Conservation (phyloP, 768 basidiomycete species). For the Leucocoprinus leucothites region DNA sequence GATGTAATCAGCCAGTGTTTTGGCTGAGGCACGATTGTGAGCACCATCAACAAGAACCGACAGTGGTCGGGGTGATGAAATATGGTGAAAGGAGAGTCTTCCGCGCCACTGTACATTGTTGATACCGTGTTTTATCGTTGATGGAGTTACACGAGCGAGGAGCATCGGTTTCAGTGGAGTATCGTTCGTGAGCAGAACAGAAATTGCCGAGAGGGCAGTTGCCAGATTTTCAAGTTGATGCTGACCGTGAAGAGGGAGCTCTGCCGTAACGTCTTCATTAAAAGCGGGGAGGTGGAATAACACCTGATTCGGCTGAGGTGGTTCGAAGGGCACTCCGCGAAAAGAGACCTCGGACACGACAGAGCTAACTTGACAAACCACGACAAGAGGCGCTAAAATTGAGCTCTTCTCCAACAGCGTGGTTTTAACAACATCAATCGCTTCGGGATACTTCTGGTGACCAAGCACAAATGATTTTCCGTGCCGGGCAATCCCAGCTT, state of each 20-base stretch:
- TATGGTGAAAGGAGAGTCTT: conserved; percentile 66
- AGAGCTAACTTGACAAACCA: conserved; percentile 36
- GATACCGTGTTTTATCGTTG: conserved; percentile 57
- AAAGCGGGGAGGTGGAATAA: conserved; percentile 42
- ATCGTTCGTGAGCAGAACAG: conserved; percentile 40
- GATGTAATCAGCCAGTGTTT: conserved; percentile 4
- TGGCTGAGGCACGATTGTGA: conserved; percentile 59
- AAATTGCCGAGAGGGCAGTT: conserved; percentile 60
- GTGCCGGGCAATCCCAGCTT: conserved; percentile 72
- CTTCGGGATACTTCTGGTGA: conserved; percentile 50
- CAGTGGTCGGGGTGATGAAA: conserved; percentile 22
- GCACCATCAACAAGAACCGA: conserved; percentile 87
- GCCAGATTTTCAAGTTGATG: conserved; percentile 89
- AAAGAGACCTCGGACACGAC: conserved; percentile 23
- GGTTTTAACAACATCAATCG: conserved; percentile 43
- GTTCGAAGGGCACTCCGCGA: conserved; percentile 22
- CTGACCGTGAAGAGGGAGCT: conserved; percentile 68
- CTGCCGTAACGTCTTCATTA: conserved; percentile 38
- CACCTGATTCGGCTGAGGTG: conserved; percentile 41
- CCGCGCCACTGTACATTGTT: conserved; percentile 71
- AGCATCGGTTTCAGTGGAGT: conserved; percentile 21
- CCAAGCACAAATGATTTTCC: conserved; percentile 67
- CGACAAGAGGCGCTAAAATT: conserved; percentile 29
- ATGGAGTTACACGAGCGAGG: conserved; percentile 39
- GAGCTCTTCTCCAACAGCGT: conserved; percentile 46